Evolutionary conservation across 2,329 filamentous ascomycete genomes (phyloP).

Genomic region (Colletotrichum graminicola): DNA sequence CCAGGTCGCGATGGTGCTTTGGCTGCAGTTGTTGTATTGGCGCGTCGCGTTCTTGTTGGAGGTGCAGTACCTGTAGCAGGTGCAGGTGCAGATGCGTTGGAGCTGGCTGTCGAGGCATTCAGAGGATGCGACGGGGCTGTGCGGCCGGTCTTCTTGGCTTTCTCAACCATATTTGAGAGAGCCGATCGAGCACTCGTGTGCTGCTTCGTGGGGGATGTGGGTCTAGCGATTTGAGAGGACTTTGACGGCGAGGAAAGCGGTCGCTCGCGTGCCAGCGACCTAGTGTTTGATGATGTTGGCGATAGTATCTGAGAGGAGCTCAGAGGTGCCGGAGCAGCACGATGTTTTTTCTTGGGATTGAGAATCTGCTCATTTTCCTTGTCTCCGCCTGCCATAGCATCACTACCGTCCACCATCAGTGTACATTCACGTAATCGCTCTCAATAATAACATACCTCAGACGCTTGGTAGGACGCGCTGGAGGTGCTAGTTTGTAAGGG

Average conservation of each 20-base stretch:
- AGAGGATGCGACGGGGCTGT: conserved; percentile 61
- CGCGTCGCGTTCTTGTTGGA: conserved; percentile 50
- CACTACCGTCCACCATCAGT: conserved; percentile 57
- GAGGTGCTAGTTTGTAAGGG: conserved; percentile 51
- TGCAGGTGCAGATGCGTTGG: conserved; percentile 46
- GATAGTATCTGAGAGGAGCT: conserved; percentile 76
- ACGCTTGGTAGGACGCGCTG: conserved; percentile 58
- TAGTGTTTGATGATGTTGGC: conserved; percentile 84
- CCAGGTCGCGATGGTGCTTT: conserved; percentile 51
- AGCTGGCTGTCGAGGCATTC: conserved; percentile 58
- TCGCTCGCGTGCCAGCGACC: conserved; percentile 69
- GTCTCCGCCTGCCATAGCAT: conserved; percentile 73
- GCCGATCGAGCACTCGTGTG: conserved; percentile 55
- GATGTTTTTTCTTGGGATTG: conserved; percentile 77
- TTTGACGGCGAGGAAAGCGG: conserved; percentile 66
- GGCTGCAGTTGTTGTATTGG: conserved; percentile 53
- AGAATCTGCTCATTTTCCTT: conserved; percentile 80
- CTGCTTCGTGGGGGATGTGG: conserved; percentile 71
- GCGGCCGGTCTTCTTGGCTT: conserved; percentile 68
- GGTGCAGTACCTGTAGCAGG: conserved; percentile 45
- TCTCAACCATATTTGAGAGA: conserved; percentile 70
- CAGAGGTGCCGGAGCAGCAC: conserved; percentile 58
- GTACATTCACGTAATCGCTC: conserved; percentile 4
- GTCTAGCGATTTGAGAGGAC: conserved; percentile 65
- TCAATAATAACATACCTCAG: conserved; percentile 58